Evolutionary conservation across 495 filamentous ascomycete species (phyloP), one percentile per base, ranked within the genome.

Genomic region (Neurospora africana): DNA sequence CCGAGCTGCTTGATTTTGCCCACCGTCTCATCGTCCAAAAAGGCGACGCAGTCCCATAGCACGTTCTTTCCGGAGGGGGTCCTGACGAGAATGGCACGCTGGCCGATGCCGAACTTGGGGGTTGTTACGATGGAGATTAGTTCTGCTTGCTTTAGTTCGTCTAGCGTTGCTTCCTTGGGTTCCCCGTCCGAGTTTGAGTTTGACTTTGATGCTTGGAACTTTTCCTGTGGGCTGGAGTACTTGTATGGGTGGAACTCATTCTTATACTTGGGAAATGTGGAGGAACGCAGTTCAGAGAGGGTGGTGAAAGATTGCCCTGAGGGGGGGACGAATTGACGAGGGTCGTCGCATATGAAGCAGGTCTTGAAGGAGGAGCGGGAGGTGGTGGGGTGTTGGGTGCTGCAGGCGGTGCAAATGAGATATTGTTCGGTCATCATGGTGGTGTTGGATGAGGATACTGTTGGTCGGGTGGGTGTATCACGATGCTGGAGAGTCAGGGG

Each of bases 281-380:
- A 69, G 6, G 68, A 21, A 10, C 78, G 81, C 15, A 87, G 61
- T 19, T 77, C 75, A 15, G 74, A 71, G n/a, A 89, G 79, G 0
- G 85, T 88, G 0, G 86, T 91, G 81, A 90, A 92, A 37, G 82
- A 77, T 74, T 89, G 87, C 21, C 89, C 90, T 0, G 85, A 80
- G 0, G 84, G 81, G 4, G 88, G 88, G 0, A 91, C 86, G 77
- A 86, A 94, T 81, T 93, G 92, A 7, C 92, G 86, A 2, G 91
- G 85, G 77, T 90, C 91, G 81, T 93, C 92, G 79, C 92, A 94
- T 72, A 94, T 92, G 69, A 88, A 86, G 82, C 92, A 94, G 7
- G 80, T 84, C 21, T 77, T 82, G 23, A 87, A 82, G 15, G 81
- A 47, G n/a, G 73, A 47, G 19, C 78, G 78, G 72, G 83, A 81